Evolutionary conservation across 176 grass and related monocot genomes (phyloP), one percentile per base, ranked within the genome.

Genomic region (Otatea glauca): DNA sequence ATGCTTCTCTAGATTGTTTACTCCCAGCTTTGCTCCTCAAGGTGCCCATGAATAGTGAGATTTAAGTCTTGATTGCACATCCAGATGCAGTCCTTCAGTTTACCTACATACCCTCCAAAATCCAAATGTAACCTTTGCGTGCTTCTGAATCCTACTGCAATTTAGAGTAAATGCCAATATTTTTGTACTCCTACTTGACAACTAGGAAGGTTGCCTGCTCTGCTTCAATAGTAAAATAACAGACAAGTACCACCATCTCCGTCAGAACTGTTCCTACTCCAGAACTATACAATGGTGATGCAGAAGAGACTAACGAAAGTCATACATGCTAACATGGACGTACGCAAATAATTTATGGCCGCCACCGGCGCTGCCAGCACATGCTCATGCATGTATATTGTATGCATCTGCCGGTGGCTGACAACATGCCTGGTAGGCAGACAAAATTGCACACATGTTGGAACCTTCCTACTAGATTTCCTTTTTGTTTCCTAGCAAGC

Each of bases 251-350:
- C 38, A 32, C 18, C 53, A n/a, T 45, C 55, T 71, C 15, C 25
- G 55, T 78, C 38, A 69, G 65, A 61, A 58, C 72, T 65, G 4
- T 35, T 55, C 21, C 63, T 83, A n/a, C 48, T 84, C 27, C 48
- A 38, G 0, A 80, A 84, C 48, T 80, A 77, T 75, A 38, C 71
- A 59, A 49, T 68, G 75, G 66, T 84, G 87, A 67, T 43, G 68
- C 59, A 65, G 66, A 65, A 69, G 53, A 70, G 29, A 43, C 27
- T 50, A 50, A n/a, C 68, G 7, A 42, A 81, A 44, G 44, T 72
- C 88, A 50, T 55, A 37, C 62, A 20, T 32, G 42, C 1, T 84
- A 56, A 76, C 79, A 64, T 54, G 71, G 21, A 66, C 67, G 27
- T 24, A 48, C 21, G 24, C 64, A 45, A n/a, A 47, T 56, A 75